Conservation (phyloP, 768 basidiomycete species). For the Mycena sanguinolenta region DNA sequence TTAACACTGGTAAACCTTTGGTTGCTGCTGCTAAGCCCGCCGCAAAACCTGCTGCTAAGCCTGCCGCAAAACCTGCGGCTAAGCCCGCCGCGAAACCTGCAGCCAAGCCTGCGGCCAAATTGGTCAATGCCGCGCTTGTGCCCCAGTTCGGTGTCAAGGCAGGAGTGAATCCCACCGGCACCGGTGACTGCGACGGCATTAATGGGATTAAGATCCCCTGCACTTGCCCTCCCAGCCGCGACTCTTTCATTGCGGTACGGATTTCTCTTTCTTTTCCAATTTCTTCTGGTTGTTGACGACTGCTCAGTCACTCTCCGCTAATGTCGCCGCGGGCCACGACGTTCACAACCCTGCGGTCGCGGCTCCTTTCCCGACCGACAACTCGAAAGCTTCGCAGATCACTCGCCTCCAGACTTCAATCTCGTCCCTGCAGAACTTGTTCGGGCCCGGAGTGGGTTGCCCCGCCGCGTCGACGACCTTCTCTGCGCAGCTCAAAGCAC, state of each 20-base stretch:
- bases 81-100: constrained; percentile 7
- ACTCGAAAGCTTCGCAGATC: constrained; percentile 63
- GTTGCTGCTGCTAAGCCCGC: not conserved
- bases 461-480: constrained; percentile 73
- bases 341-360: constrained; percentile 67
- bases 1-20: not conserved
- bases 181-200: constrained; percentile 24
- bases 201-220: constrained; percentile 69
- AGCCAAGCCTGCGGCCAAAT: not conserved
- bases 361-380: constrained; percentile 75
- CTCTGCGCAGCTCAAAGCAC: not conserved
- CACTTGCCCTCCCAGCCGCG: constrained; percentile 67
- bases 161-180: constrained; percentile 24
- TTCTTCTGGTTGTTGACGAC: constrained; percentile 50
- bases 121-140: constrained; percentile 51
- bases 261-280: constrained; percentile 46
- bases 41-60: constrained; percentile 12
- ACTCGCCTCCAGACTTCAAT: constrained; percentile 71
- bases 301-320: constrained; percentile 11
- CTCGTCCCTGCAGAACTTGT: constrained; percentile 80
- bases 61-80: not conserved
- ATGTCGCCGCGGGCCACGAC: constrained; percentile 4
- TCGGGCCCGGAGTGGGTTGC: constrained; percentile 77
- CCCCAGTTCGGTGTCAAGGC: constrained; percentile 25
- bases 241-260: constrained; percentile 10